Conservation (phyloP, 768 basidiomycete genomes). For the Amanita phalloides region DNA sequence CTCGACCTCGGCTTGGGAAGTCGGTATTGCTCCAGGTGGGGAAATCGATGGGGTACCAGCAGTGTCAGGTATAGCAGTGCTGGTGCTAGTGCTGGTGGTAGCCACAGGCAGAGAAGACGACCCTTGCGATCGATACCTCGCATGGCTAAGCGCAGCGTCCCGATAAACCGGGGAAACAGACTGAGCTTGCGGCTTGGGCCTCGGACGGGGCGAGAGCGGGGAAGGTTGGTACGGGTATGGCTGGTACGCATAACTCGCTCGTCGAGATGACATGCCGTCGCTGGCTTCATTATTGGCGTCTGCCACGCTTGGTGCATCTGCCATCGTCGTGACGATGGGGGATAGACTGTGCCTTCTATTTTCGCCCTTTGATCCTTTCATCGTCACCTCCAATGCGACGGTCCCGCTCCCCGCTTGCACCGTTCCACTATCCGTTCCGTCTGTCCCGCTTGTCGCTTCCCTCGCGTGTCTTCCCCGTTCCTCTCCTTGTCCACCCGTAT, state of each 20-base stretch:
- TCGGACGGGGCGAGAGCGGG: not conserved
- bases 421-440: not conserved
- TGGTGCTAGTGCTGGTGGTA: not conserved
- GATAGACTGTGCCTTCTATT: too few relatives aligned
- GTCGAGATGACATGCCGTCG: not conserved
- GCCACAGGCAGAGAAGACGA: not conserved
- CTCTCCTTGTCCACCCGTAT: slow-evolving; percentile 1
- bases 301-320: not conserved
- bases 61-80: not conserved
- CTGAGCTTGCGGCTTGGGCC: not conserved
- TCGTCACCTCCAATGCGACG: slow-evolving; percentile 2
- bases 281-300: not conserved
- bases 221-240: not conserved
- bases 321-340: too few relatives aligned
- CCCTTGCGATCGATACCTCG: not conserved
- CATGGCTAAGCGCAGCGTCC: not conserved
- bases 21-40: slow-evolving; percentile 40
- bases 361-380: not conserved
- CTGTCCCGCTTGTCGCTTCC: slow-evolving; percentile 2
- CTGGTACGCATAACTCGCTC: not conserved
- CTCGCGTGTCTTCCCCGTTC: slow-evolving; percentile 5
- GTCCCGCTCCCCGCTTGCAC: not conserved
- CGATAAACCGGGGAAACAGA: not conserved
- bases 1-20: slow-evolving; percentile 57
- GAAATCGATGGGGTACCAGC: slow-evolving; percentile 1